A percentile compares a stretch with the other conserved stretches of the same genome.
Conservation (phyloP, 164 flowering plant species). For the Kalanchoe fedtschenkoi region DNA sequence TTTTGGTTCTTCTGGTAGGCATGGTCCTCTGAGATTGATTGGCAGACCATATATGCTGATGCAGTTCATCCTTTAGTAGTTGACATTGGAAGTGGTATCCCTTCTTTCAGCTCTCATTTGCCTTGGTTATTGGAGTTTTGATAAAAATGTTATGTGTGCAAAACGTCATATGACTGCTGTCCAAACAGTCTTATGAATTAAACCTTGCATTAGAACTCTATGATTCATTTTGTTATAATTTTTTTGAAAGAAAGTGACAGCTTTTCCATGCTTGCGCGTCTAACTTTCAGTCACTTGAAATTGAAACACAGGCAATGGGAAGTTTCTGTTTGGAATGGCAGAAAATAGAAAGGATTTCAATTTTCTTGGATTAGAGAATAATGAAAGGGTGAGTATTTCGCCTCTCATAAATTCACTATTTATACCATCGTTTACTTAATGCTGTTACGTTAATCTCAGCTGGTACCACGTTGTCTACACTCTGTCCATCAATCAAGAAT, state of each 20-base stretch:
- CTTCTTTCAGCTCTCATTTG: not conserved
- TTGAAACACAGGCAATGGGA: constrained; percentile 58
- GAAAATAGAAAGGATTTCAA: constrained; percentile 33
- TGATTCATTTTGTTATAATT: not conserved
- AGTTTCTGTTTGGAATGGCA: constrained; percentile 67
- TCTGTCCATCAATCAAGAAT: constrained; percentile 29
- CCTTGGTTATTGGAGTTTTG: not conserved
- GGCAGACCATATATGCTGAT: constrained; percentile 44
- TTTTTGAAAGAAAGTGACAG: not conserved
- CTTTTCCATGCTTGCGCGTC: not conserved
- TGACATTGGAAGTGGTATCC: constrained; percentile 86
- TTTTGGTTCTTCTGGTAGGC: constrained; percentile 40
- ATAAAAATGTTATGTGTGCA: not conserved
- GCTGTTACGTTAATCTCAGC: constrained; percentile 31
- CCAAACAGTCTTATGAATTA: too few relatives aligned
- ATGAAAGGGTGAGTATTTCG: constrained; percentile 39
- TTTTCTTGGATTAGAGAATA: constrained; percentile 75
- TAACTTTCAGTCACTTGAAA: not conserved
- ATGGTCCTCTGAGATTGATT: constrained; percentile 56
- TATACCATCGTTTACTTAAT: not conserved
- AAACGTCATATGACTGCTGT: not conserved
- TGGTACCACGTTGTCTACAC: constrained; percentile 52
- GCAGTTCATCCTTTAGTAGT: constrained; percentile 62
- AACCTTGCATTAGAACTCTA: too few relatives aligned
- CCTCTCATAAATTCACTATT: not conserved